A percentile compares a stretch with the other conserved stretches of the same genome.
Conservation (phyloP, 2,329 filamentous ascomycete genomes). For the Grosmannia huntii region DNA sequence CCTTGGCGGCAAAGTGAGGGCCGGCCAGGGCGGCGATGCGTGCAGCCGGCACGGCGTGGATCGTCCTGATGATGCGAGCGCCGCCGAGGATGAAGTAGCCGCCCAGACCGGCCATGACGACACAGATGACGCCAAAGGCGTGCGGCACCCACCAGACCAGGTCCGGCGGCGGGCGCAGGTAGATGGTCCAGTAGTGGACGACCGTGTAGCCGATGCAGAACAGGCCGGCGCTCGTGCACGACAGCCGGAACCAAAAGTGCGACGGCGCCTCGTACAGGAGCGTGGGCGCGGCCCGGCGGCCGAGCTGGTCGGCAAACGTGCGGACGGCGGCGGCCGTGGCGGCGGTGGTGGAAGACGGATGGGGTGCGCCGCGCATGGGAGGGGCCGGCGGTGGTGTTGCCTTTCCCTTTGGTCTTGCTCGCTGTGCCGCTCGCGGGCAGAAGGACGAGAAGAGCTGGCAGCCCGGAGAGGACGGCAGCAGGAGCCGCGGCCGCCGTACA, state of each 20-base stretch:
- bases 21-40: constrained; percentile 2
- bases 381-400: background rate
- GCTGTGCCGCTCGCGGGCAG: background rate
- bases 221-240: constrained; percentile 42
- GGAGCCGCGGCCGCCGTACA: background rate
- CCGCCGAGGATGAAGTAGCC: constrained; percentile 47
- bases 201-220: constrained; percentile 39
- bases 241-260: constrained; percentile 48
- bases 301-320: constrained; percentile 41
- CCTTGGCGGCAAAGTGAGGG: constrained; percentile 7
- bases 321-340: background rate
- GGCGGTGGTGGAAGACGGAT: background rate
- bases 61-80: constrained; percentile 40
- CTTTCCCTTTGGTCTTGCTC: background rate
- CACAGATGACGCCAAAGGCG: constrained; percentile 43
- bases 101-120: constrained; percentile 47
- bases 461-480: background rate
- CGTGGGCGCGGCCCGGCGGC: constrained; percentile 40
- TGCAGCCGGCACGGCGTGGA: constrained; percentile 39
- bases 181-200: constrained; percentile 36
- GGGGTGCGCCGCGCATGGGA: background rate
- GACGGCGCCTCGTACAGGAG: constrained; percentile 53
- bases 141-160: constrained; percentile 43
- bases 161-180: constrained; percentile 35
- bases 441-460: background rate